Conservation (phyloP, 495 filamentous ascomycete species). For the Cenococcum geophilum region DNA sequence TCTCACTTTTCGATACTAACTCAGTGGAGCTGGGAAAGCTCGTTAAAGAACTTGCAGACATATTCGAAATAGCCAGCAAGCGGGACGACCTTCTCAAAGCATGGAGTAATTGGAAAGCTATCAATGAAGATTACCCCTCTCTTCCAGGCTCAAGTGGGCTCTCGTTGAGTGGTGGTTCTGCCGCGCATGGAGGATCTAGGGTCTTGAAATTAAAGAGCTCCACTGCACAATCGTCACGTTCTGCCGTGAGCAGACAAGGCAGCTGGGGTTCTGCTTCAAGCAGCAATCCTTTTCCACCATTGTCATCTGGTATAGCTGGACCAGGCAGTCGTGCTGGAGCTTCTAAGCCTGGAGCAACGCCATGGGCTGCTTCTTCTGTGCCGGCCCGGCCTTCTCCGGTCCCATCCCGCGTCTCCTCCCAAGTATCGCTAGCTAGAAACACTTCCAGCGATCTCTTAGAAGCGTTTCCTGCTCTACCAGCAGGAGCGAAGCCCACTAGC, state of each 20-base stretch:
- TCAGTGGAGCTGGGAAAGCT: slow-evolving; percentile 78
- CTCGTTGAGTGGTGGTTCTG: slow-evolving; percentile 43
- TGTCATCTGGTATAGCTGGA: slow-evolving; percentile 35
- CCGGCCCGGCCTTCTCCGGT: slow-evolving; percentile 24
- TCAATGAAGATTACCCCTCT: slow-evolving; percentile 93
- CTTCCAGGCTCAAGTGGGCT: slow-evolving; percentile 61
- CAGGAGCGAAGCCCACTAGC: slow-evolving; percentile 69
- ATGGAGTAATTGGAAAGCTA: slow-evolving; percentile 91
- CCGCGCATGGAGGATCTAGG: slow-evolving; percentile 52
- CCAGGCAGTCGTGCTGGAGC: slow-evolving; percentile 36
- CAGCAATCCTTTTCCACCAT: slow-evolving; percentile 31
- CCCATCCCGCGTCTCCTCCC: slow-evolving; percentile 32
- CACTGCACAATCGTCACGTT: slow-evolving; percentile 65
- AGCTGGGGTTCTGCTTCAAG: slow-evolving; percentile 42
- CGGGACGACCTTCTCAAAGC: slow-evolving; percentile 64
- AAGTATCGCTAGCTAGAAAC: slow-evolving; percentile 32
- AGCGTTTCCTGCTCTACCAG: slow-evolving; percentile 76
- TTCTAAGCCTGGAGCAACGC: slow-evolving; percentile 44
- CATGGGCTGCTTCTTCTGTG: slow-evolving; percentile 45
- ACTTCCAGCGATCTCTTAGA: slow-evolving; percentile 41
- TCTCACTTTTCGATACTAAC: slow-evolving; percentile 73
- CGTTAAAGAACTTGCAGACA: slow-evolving; percentile 84
- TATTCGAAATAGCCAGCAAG: slow-evolving; percentile 79
- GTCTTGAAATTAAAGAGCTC: slow-evolving; percentile 71
- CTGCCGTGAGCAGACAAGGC: slow-evolving; percentile 48